Base-by-base conservation (phyloP, 2,329 filamentous ascomycete species). In the Colletotrichum sublineola region DNA sequence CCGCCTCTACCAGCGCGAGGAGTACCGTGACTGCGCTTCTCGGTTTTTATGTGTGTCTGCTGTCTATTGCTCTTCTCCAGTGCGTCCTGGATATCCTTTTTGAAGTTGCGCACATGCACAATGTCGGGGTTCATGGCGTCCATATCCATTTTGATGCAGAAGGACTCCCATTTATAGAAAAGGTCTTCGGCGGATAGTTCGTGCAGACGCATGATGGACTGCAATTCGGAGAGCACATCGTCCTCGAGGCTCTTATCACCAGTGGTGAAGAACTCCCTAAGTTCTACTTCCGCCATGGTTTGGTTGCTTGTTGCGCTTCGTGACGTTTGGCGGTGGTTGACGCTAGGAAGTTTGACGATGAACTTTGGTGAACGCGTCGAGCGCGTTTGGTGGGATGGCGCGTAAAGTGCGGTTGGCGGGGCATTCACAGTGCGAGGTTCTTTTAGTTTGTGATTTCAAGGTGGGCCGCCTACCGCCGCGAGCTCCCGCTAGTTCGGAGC, bases 131-230 rank as follows among this genome's bases (percentile, higher is more conserved):
- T 91, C 74, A 91, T 91, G 69, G 94, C 93, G 68, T 97, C 94
- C 60, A 90, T 85, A 33, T 95, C 94, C 91, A 98, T 95, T 82
- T 96, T 97, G 80, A 99, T 92, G 82, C 93, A 95, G 86, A 98
- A 98, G 0, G 95, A 96, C 82, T 99, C 96, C 96, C 96, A 99
- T 87, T 98, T 98, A 90, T 94, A 98, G 82, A 94, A 98, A 36
- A 98, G 87, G 80, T 98, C 96, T 81, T 98, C 92, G 44, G 91
- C 87, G 20, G 91, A 90, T 73, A 98, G 88, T 60, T 90, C 91
- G 83, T 98, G 94, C 73, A 98, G 87, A 67, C 92, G 91, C 84
- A 96, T 89, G 80, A 97, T 97, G 71, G 94, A 97, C 79, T 93
- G 89, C 76, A 99, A 86, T 83, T 98, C 95, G 65, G 88, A 85